phyloP scores from a whole-genome alignment of 495 filamentous ascomycete species.

The Parmelia sp. region DNA sequence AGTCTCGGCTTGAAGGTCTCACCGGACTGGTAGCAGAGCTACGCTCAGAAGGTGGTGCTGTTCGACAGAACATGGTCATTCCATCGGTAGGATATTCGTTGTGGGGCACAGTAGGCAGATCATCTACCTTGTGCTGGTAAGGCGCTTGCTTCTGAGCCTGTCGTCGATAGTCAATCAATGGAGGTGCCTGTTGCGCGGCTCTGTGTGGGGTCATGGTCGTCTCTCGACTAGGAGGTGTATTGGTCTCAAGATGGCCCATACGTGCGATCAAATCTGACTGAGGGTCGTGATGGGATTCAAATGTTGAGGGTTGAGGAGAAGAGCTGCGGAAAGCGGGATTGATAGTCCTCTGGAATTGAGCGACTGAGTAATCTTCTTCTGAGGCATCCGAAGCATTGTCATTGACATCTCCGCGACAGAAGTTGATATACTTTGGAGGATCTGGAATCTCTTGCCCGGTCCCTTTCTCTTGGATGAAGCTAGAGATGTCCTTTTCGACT shows the following conservation, averaged over 20 bases:
- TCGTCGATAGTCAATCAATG: constrained; percentile 39
- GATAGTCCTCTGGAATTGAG: constrained; percentile 89
- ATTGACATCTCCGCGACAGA: constrained; percentile 81
- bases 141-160: constrained; percentile 31
- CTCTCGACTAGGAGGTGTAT: constrained; percentile 47
- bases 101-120: constrained; percentile 69
- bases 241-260: constrained; percentile 50
- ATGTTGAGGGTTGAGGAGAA: constrained; percentile 79
- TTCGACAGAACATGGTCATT: constrained; percentile 97
- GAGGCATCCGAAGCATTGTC: constrained; percentile 76
- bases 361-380: constrained; percentile 85
- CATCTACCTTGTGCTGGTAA: constrained; percentile 53
- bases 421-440: constrained; percentile 97
- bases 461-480: constrained; percentile 82
- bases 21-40: constrained; percentile 68
- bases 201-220: constrained; percentile 51
- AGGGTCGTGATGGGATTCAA: constrained; percentile 83
- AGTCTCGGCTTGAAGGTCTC: constrained; percentile 80
- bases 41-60: constrained; percentile 75
- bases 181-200: constrained; percentile 39
- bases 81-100: constrained; percentile 94
- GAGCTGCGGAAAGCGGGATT: constrained; percentile 92
- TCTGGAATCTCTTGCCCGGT: constrained; percentile 98
- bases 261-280: constrained; percentile 60
- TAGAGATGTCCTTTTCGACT: constrained; percentile 87